Percentiles rank a stretch among this genome's conserved stretches.
These are phyloP conservation scores for Penicillium fimorum DNA, from an alignment of 495 filamentous ascomycete genomes.

Conservation along the genomic window DNA sequence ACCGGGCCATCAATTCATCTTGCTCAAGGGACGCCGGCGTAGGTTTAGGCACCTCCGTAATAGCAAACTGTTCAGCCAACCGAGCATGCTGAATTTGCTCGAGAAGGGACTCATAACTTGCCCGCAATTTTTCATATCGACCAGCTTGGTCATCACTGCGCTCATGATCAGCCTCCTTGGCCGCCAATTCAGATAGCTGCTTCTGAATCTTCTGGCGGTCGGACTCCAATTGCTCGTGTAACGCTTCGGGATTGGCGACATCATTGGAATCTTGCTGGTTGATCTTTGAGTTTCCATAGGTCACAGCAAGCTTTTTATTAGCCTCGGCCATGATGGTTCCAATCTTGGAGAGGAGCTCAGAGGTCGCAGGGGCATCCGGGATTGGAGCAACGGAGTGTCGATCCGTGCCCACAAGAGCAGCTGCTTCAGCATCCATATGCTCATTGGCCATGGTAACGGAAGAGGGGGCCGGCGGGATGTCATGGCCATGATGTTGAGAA, in stretches of 20 bases:
- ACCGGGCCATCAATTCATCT: conserved; percentile 31
- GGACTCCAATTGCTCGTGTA: conserved; percentile 45
- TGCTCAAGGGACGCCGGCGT: conserved; percentile 19
- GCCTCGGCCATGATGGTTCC: conserved; percentile 46
- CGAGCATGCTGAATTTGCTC: conserved; percentile 38
- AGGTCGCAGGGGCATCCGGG: conserved; percentile 32
- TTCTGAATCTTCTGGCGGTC: conserved; percentile 45
- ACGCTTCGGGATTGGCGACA: conserved; percentile 42
- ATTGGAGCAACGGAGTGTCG: conserved; percentile 21
- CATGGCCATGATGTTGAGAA: conserved; percentile 31
- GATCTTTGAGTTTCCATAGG: conserved; percentile 41
- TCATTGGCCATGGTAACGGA: conserved; percentile 48
- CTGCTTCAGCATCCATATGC: conserved; percentile 34
- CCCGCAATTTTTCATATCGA: conserved; percentile 38
- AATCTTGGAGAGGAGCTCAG: conserved; percentile 42
- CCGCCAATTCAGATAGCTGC: conserved; percentile 29
- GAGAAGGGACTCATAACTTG: conserved; percentile 42
- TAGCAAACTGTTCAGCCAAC: conserved; percentile 28
- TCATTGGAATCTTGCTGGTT: conserved; percentile 40
- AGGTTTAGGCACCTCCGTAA: conserved; percentile 16
- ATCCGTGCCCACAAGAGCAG: conserved; percentile 25
- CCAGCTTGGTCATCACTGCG: conserved; percentile 29
- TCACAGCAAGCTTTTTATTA: conserved; percentile 42
- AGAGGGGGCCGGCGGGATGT: conserved; percentile 42
- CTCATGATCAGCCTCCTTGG: conserved; percentile 36